These are phyloP conservation scores for Lactarius evosmus DNA, from an alignment of 768 basidiomycete genomes.

Conservation along the genomic window DNA sequence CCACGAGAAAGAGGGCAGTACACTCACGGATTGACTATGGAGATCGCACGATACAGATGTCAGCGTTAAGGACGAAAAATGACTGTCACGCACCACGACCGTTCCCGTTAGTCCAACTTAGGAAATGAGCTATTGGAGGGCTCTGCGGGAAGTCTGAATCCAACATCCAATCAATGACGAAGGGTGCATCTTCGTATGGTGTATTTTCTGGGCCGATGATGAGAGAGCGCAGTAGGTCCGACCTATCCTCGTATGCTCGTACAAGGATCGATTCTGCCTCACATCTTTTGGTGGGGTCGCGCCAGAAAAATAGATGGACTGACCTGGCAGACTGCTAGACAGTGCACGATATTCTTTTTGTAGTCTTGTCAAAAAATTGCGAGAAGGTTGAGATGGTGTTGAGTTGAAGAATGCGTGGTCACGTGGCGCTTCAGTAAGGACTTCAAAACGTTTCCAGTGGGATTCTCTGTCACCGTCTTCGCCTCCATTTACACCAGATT, in stretches of 20 bases:
- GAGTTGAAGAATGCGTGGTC: conserved; percentile 82
- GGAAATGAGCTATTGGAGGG: conserved; percentile 86
- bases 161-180: conserved; percentile 91
- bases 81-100: conserved; percentile 60
- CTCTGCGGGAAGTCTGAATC: conserved; percentile 79
- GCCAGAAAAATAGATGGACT: conserved; percentile 22
- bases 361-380: conserved; percentile 71
- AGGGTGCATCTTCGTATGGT: conserved; percentile 92
- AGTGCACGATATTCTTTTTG: conserved; percentile 81
- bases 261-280: conserved; percentile 78
- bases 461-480: conserved; percentile 38
- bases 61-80: neutral
- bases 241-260: conserved; percentile 85
- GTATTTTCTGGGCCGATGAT: conserved; percentile 94
- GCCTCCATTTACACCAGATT: conserved; percentile 23
- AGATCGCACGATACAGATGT: conserved; percentile 1
- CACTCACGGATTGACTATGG: conserved; percentile 72
- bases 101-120: conserved; percentile 93
- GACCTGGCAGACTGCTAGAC: conserved; percentile 78
- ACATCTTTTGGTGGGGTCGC: conserved; percentile 3
- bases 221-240: conserved; percentile 80
- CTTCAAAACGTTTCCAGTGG: conserved; percentile 78
- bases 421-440: conserved; percentile 66
- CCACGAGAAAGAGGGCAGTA: neutral
- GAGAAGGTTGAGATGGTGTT: conserved; percentile 60